Base-by-base conservation (phyloP, 1,139 yeast species). In the Citeromyces hawaiiensis region DNA sequence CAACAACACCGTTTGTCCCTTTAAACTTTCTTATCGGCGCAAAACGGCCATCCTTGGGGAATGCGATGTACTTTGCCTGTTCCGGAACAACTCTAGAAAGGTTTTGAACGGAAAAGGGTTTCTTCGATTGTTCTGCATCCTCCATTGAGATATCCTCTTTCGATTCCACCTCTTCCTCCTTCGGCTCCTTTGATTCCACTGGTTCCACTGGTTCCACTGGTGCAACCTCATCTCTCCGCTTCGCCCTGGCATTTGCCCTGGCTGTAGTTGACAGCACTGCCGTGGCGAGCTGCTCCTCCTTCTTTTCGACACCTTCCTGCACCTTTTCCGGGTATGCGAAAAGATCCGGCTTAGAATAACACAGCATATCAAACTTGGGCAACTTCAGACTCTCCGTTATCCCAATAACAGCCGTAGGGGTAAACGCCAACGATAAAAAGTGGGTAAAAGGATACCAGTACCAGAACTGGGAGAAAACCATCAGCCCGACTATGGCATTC, bases 391-490 rank as follows among this genome's bases (percentile, higher is more conserved):
- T 95, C 46, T 74, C 81, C 45, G 80, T 78, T 9, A 91, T 85
- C 47, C 96, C 96, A 51, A 86, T 78, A 23, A 91, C 72, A 5
- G 94, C 76, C 2, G 98, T 93, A 40, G 98, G 96, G 5, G 94
- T 75, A 60, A 88, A 88, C 25, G 97, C 85, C 50, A 93, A 72
- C 15, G 94, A 81, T 52, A 91, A 66, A 64, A 91, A 93, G 63
- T 91, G 97, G 1, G 96, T 78, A 45, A 88, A 70, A 47, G 99
- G 98, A 76, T 81, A 93, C 98, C 98, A 91, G 63, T 87, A 87
- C 99, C 99, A 91, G 55, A 85, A 83, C 62, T 91, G 99, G 5
- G 82, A 68, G 57, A 91, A 93, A 45, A 91, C 73, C 0, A 94
- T 78, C 51, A 93, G 67, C 35, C 99, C 98, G 43, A 88, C 94